A percentile compares a stretch with the other conserved stretches of the same genome.
These are phyloP conservation scores for Pseudocercospora fuligena DNA, from an alignment of 2,329 filamentous ascomycete genomes.

Conservation along the genomic window DNA sequence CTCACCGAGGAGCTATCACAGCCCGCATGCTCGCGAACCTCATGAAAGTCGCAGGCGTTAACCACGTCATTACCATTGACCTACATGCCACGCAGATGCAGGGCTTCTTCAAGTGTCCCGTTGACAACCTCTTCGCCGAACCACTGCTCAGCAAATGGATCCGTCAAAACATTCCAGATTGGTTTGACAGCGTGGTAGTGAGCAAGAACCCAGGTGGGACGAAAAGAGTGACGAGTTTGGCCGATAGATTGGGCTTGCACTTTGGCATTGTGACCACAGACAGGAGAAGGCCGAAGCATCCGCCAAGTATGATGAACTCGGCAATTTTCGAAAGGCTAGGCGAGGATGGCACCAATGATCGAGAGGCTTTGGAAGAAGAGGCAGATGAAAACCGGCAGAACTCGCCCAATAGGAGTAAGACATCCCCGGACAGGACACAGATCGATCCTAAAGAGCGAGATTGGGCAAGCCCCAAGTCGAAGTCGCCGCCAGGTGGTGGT, in stretches of 20 bases:
- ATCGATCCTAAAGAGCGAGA: constrained; percentile 34
- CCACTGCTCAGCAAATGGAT: constrained; percentile 97
- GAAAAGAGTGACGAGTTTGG: constrained; percentile 93
- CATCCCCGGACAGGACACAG: constrained; percentile 19
- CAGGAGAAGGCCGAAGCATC: constrained; percentile 56
- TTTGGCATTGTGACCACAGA: constrained; percentile 96
- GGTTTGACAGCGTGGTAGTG: constrained; percentile 91
- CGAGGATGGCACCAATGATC: constrained; percentile 49
- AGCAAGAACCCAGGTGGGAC: constrained; percentile 98
- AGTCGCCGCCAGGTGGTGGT: constrained; percentile 24
- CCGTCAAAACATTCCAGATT: constrained; percentile 80
- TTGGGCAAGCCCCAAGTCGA: constrained; percentile 30
- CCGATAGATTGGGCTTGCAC: constrained; percentile 94
- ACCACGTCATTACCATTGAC: constrained; percentile 97
- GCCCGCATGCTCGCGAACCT: constrained; percentile 97
- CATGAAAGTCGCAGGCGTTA: constrained; percentile 88
- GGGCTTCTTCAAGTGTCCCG: constrained; percentile 96
- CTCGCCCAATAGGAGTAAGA: neutral
- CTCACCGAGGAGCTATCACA: constrained; percentile 92
- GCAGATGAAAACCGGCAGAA: constrained; percentile 25
- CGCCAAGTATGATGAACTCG: constrained; percentile 73
- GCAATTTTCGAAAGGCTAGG: constrained; percentile 66
- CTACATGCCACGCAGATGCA: constrained; percentile 96
- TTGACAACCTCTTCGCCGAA: constrained; percentile 96
- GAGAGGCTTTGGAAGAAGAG: constrained; percentile 26